Base-by-base conservation (phyloP, 148 eudicot species). In the Camellia japonica region DNA sequence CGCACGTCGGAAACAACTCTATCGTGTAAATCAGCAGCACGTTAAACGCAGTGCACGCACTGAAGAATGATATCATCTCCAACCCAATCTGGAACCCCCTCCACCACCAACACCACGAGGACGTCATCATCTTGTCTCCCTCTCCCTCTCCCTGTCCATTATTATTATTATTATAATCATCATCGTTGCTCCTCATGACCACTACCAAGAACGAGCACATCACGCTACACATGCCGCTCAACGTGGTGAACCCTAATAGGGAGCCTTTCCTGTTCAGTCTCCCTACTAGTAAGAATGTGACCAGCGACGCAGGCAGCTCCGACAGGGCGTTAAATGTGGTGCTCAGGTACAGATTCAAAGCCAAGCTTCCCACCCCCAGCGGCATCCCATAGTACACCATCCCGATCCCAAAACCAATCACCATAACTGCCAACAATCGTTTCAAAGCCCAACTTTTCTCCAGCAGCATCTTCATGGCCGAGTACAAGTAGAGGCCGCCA, bases 1-100 rank as follows among this genome's bases (percentile, higher is more conserved):
- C 89, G 42, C 93, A 85, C 0, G 98, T 92, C 6, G 96, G 98
- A 18, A 93, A 92, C 80, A 90, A n/a, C 88, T 93, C 98, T 2
- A 86, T 56, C 0, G 89, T 82, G 82, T 88, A 93, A 0, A 93
- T 90, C 38, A 90, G 68, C 56, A 89, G 80, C 18, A 93, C 79
- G 49, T 88, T 82, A 11, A 90, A 79, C 0, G 90, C 90, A 15
- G 91, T 86, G 2, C 87, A 89, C 0, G 87, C 89, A 19, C 89
- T 51, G 18, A 87, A 83, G 58, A 90, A 93, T 0, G 95, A 86
- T 2, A 88, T 42, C 6, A 87, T 18, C 77, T 93, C 93, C 23
- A 84, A 55, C 71, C 46, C 90, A 0, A 91, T 75, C 54, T 88
- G 11, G 30, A 68, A 73, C 64, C 41, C 23, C 15, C 41, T 4